Base-by-base conservation (phyloP, 768 basidiomycete species). In the Punctularia strigosozonata region DNA sequence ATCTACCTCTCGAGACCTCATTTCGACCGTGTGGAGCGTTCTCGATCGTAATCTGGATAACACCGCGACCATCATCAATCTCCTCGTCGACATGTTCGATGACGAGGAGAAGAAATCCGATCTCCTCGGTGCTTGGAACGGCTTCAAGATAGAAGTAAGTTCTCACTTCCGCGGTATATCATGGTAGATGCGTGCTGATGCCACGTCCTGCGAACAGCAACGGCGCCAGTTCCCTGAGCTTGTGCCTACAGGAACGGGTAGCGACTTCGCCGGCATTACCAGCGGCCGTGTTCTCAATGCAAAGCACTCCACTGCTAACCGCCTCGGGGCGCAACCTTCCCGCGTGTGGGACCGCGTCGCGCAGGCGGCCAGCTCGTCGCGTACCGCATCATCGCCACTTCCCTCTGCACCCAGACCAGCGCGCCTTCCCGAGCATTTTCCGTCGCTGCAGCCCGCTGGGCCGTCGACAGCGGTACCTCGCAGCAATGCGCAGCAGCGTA, bases 271-370 rank as follows among this genome's bases (percentile, higher is more conserved):
- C 0, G 81, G 78, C 0, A 82, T 91, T 44, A 68, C 86, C 3
- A 75, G 79, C 19, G 89, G 88, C 4, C 77, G 85, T 3, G 80
- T 89, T 24, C 65, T 95, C 40, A 86, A 83, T 48, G 85, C 80
- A 25, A 90, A 91, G 54, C 73, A 86, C 42, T 71, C 74, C 1
- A 83, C 84, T 0, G 65, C 73, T 1, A 61, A 73, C 0, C 68
- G 74, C 6, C 69, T 75, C 2, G 68, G 73, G 8, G 62, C 67
- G 21, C 65, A 68, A 43, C 65, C 75, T 2, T 76, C 80, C 2
- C 73, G 80, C 43, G 71, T 94, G 0, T 88, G 74, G 78, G 87
- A 90, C 46, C 77, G 90, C 13, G 89, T 94, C 19, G 90, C 87
- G 5, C 74, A 73, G 43, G 90, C 87, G 0, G 91, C 89, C 0